These are phyloP conservation scores for Alternaria sp. DNA, from an alignment of 2,329 filamentous ascomycete species.

Conservation along the genomic window DNA sequence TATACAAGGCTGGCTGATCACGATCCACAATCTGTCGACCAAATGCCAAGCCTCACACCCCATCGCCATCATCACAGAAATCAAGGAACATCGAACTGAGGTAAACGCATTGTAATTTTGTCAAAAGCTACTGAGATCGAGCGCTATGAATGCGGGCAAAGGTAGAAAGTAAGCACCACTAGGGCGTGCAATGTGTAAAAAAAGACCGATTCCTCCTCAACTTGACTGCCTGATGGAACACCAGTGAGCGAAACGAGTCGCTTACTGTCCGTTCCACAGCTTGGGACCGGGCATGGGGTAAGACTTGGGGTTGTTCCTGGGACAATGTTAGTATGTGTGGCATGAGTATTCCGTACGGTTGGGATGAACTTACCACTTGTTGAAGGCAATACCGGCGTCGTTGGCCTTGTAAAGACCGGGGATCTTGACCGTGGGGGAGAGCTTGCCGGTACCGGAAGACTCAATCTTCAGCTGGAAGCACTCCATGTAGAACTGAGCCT, in stretches of 20 bases:
- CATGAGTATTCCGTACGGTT: background rate
- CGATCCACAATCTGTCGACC: background rate
- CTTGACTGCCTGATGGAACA: background rate
- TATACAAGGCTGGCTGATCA: background rate
- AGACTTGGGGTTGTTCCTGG: conserved; percentile 35
- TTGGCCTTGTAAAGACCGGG: conserved; percentile 57
- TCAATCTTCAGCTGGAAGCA: conserved; percentile 57
- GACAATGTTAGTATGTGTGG: background rate
- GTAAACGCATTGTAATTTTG: background rate
- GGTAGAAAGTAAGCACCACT: conserved; percentile 5
- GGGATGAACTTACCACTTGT: conserved; percentile 41
- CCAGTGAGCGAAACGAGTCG: background rate
- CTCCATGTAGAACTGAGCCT: conserved; percentile 46
- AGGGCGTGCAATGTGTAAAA: background rate
- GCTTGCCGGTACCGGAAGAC: conserved; percentile 49
- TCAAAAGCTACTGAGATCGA: background rate
- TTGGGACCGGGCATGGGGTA: conserved; percentile 42
- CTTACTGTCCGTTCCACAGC: conserved; percentile 28
- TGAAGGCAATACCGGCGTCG: conserved; percentile 58
- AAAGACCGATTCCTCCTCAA: conserved; percentile 1
- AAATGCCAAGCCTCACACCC: background rate
- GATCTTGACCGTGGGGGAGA: conserved; percentile 54
- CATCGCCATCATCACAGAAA: background rate
- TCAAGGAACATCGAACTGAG: background rate
- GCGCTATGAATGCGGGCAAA: background rate